phyloP scores from a whole-genome alignment of 202 grass and related monocot genomes.

The Schoenoplectus tabernaemontani region DNA sequence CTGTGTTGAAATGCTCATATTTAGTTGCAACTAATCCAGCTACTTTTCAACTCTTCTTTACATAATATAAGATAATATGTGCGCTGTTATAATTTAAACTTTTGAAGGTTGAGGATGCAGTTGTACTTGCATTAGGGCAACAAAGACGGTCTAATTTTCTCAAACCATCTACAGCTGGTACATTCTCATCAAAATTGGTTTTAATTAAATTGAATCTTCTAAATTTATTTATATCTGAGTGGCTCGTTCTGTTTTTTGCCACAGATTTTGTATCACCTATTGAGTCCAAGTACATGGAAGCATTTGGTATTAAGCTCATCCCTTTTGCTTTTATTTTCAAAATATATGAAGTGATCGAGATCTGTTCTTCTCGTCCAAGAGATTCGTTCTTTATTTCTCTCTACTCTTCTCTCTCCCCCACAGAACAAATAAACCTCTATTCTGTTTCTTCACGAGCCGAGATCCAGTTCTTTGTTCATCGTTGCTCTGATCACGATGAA shows the following conservation, averaged over 20 bases:
- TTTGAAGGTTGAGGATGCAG: slow-evolving; percentile 86
- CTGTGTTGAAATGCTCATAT: too few relatives aligned
- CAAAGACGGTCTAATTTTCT: slow-evolving; percentile 49
- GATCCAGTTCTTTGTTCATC: too few relatives aligned
- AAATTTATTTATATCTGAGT: neutral
- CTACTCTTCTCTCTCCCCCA: too few relatives aligned
- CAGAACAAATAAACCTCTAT: too few relatives aligned
- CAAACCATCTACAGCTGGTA: slow-evolving; percentile 43
- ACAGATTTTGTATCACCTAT: slow-evolving; percentile 63
- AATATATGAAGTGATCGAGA: neutral
- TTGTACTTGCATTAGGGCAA: slow-evolving; percentile 67
- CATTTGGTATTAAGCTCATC: slow-evolving; percentile 38
- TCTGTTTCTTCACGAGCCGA: too few relatives aligned
- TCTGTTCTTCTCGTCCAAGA: too few relatives aligned
- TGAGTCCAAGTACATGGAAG: slow-evolving; percentile 75
- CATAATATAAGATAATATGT: neutral
- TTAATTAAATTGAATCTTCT: neutral
- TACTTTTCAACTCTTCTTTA: neutral
- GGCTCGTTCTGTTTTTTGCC: neutral
- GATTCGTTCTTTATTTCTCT: too few relatives aligned
- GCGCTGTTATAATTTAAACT: slow-evolving; percentile 1
- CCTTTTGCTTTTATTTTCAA: slow-evolving; percentile 23
- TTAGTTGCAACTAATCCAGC: too few relatives aligned
- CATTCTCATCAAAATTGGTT: neutral
- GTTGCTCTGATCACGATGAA: too few relatives aligned